phyloP scores from a whole-genome alignment of 768 basidiomycete species.

The Hygrophorus russula region DNA sequence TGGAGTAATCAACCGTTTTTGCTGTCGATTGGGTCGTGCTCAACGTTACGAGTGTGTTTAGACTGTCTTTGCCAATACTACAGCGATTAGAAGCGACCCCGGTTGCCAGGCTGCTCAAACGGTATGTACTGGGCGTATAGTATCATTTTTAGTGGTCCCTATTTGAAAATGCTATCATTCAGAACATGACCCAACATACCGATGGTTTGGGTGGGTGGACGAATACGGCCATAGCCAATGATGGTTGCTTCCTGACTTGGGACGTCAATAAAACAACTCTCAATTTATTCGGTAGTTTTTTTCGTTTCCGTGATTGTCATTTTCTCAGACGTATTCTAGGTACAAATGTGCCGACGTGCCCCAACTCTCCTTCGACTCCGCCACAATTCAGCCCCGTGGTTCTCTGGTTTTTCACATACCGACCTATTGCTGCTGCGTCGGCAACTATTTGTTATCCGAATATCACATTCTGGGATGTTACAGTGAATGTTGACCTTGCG shows the following conservation, averaged over 20 bases:
- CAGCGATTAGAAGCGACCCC: slow-evolving; percentile 33
- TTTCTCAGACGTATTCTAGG: slow-evolving; percentile 12
- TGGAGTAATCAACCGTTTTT: slow-evolving; percentile 14
- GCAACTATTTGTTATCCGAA: slow-evolving; percentile 37
- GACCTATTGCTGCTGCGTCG: slow-evolving; percentile 26
- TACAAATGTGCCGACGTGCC: slow-evolving; percentile 19
- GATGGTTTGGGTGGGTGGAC: slow-evolving; percentile 32
- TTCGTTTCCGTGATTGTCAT: not conserved
- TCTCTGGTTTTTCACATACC: slow-evolving; percentile 47
- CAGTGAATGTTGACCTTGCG: slow-evolving; percentile 30
- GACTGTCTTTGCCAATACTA: slow-evolving; percentile 36
- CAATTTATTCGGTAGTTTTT: slow-evolving; percentile 30
- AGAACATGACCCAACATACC: slow-evolving; percentile 22
- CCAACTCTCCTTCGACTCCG: slow-evolving; percentile 10
- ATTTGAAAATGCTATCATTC: slow-evolving; percentile 10
- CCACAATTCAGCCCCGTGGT: slow-evolving; percentile 35
- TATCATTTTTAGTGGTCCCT: not conserved
- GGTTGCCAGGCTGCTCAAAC: slow-evolving; percentile 25
- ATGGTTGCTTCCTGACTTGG: slow-evolving; percentile 29
- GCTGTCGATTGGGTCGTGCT: too few relatives aligned
- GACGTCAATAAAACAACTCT: slow-evolving; percentile 25
- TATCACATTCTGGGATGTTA: slow-evolving; percentile 33
- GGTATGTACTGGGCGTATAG: not conserved
- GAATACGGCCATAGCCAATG: slow-evolving; percentile 19
- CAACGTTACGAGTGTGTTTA: too few relatives aligned